These are phyloP conservation scores for Neurospora tetrasperma DNA, from an alignment of 495 filamentous ascomycete genomes.

Conservation along the genomic window DNA sequence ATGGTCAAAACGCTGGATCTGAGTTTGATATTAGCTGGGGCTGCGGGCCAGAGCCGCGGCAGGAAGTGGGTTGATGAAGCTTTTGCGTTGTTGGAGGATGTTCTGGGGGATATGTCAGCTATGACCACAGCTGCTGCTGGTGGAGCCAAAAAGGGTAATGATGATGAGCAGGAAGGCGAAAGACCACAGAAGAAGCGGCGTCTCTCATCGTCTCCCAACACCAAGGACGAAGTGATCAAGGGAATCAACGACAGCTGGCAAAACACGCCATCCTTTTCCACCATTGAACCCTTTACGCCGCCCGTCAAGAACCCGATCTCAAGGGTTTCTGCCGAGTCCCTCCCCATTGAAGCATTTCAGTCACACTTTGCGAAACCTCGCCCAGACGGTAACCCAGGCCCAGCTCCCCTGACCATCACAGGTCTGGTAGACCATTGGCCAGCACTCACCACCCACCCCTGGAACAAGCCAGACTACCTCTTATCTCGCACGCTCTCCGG, in stretches of 20 bases:
- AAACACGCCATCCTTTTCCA: slow-evolving; percentile 30
- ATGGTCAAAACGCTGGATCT: slow-evolving; percentile 64
- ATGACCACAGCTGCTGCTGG: background rate
- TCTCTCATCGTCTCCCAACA: background rate
- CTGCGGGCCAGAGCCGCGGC: slow-evolving; percentile 40
- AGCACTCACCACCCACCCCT: slow-evolving; percentile 55
- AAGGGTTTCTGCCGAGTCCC: slow-evolving; percentile 16
- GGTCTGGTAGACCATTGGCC: slow-evolving; percentile 63
- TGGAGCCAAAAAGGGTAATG: background rate
- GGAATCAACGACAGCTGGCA: slow-evolving; percentile 3
- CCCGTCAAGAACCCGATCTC: slow-evolving; percentile 27
- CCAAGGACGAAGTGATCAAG: background rate
- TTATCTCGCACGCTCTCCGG: slow-evolving; percentile 65
- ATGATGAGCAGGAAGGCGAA: background rate
- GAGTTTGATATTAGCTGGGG: slow-evolving; percentile 74
- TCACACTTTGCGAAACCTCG: slow-evolving; percentile 37
- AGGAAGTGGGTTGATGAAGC: slow-evolving; percentile 48
- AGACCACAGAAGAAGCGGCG: slow-evolving; percentile 18
- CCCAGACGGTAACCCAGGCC: slow-evolving; percentile 17
- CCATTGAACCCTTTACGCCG: slow-evolving; percentile 31
- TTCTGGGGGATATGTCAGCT: slow-evolving; percentile 7
- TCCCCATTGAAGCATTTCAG: slow-evolving; percentile 56
- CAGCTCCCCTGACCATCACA: slow-evolving; percentile 60
- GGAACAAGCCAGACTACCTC: slow-evolving; percentile 67
- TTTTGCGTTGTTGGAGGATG: slow-evolving; percentile 34